Conservation (phyloP, 2,329 filamentous ascomycete species). For the Colletotrichum sp. region DNA sequence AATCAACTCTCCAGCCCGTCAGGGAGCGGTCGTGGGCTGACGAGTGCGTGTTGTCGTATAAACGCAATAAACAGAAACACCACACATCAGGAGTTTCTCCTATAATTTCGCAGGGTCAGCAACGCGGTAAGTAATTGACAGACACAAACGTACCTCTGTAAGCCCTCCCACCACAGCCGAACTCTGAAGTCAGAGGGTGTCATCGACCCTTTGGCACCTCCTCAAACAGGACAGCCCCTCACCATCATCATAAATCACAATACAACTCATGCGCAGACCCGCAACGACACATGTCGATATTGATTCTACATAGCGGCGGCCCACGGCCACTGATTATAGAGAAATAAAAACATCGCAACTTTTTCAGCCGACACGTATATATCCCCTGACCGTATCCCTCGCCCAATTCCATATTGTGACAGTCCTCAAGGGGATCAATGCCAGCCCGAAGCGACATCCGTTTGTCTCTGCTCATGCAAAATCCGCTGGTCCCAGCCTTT, state of each 20-base stretch:
- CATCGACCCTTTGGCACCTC: neutral
- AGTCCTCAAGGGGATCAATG: neutral
- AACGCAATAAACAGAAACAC: neutral
- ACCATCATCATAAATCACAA: neutral
- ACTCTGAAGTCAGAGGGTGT: neutral
- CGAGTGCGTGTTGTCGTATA: neutral
- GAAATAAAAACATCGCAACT: neutral
- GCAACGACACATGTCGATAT: slow-evolving; percentile 1
- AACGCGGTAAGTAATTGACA: neutral
- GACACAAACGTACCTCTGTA: neutral
- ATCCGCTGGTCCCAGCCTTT: slow-evolving; percentile 16
- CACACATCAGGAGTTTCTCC: neutral
- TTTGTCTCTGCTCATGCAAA: slow-evolving; percentile 5
- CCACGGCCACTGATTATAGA: slow-evolving; percentile 1
- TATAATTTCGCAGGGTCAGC: neutral
- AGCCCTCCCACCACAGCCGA: neutral
- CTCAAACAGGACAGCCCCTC: neutral
- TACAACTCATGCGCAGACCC: neutral
- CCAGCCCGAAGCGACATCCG: neutral
- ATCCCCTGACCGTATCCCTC: neutral
- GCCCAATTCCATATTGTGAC: neutral
- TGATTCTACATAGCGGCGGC: slow-evolving; percentile 14
- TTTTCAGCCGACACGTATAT: slow-evolving; percentile 5
- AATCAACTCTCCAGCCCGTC: neutral
- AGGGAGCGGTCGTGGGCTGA: neutral